Percentiles rank a stretch among this genome's conserved stretches.
Evolutionary conservation across 1,284 basidiomycete species (phyloP).

Genomic region (Trametes pubescens): DNA sequence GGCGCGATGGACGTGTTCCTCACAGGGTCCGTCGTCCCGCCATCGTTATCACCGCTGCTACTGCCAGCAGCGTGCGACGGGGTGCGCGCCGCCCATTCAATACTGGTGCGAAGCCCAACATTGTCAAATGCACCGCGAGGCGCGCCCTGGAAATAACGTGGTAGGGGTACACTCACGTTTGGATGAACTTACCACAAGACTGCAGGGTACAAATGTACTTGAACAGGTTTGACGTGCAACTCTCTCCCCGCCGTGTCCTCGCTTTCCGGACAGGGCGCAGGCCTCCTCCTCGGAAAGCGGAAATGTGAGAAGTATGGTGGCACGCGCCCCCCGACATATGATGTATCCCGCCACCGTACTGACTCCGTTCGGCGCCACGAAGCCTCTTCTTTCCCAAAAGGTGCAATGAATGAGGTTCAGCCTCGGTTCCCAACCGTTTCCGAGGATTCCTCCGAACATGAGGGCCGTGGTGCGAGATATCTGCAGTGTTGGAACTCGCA

Average conservation of each 20-base stretch:
- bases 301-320: slow-evolving; percentile 18
- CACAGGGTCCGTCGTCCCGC: slow-evolving; percentile 5
- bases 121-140: slow-evolving; percentile 7
- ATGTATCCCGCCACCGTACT: neutral
- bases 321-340: slow-evolving; percentile 7
- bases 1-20: slow-evolving; percentile 3
- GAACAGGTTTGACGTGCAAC: neutral
- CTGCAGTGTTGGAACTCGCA: slow-evolving; percentile 11
- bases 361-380: slow-evolving; percentile 15
- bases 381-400: slow-evolving; percentile 13
- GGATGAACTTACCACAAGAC: slow-evolving; percentile 3
- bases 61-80: slow-evolving; percentile 10
- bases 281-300: slow-evolving; percentile 9
- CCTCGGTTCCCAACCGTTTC: slow-evolving; percentile 9
- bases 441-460: slow-evolving; percentile 7
- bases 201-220: neutral
- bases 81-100: slow-evolving; percentile 6
- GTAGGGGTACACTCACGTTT: slow-evolving; percentile 6
- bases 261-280: slow-evolving; percentile 2
- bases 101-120: slow-evolving; percentile 13
- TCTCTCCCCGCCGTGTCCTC: neutral
- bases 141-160: slow-evolving; percentile 8
- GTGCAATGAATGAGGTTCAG: slow-evolving; percentile 8
- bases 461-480: slow-evolving; percentile 2
- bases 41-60: slow-evolving; percentile 18